Base-by-base conservation (phyloP, 768 basidiomycete genomes). In the Tricholoma sp. region DNA sequence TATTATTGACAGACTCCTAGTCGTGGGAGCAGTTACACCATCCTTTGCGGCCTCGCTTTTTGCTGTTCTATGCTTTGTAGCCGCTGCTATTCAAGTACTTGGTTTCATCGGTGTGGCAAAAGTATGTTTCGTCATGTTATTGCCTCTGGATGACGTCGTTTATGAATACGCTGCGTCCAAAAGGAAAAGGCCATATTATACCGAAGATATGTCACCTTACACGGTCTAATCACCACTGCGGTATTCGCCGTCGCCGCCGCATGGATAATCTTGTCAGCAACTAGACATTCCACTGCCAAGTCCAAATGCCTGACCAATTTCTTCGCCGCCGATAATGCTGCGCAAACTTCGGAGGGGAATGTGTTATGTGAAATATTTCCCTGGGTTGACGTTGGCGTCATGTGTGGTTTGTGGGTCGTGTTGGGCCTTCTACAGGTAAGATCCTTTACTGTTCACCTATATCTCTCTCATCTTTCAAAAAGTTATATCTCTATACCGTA, bases 301-400 rank as follows among this genome's bases (percentile, higher is more conserved):
- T 61, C 75, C 2, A 76, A 78, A 2, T 99, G 96, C 67, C 72
- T 85, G 57, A 51, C 60, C 3, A 70, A 78, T 42, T 89, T 83
- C 73, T 89, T 85, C 67, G 65, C 75, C 15, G 67, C 73, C 58
- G 68, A 71, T 61, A 65, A 71, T 31, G 50, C 65, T 4, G 70
- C 72, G 11, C 65, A 62, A 57, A 61, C 70, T 50, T 68, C 70
- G 36, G 81, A 92, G 67, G 89, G 85, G 6, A 69, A 85, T 34
- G 84, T 81, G 5, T 78, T 98, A 20, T 99, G 97, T 72, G 77
- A 86, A 48, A 88, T 97, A 54, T 96, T 98, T 66, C 79, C 93
- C 4, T 97, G 94, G 91, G 89, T 92, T 9, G 89, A 91, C 63
- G 76, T 97, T 12, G 95, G 95, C 36, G 74, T 98, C 55, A 95